These are phyloP conservation scores for Trichoderma brevicompactum DNA, from an alignment of 2,329 filamentous ascomycete species.

Conservation along the genomic window DNA sequence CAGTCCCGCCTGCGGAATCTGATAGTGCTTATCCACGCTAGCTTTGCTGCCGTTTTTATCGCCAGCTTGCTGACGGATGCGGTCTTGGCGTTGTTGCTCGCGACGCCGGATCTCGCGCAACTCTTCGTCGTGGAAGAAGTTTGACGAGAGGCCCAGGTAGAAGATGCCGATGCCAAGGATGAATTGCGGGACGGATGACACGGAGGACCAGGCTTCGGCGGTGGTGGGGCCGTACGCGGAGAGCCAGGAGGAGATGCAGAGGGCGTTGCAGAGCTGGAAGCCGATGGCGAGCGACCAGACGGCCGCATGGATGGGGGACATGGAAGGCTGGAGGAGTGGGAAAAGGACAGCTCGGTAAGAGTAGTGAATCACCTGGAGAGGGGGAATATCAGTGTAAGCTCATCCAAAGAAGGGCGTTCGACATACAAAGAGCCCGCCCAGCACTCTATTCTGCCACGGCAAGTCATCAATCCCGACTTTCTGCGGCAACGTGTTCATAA, in stretches of 20 bases:
- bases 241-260: constrained; percentile 78
- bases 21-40: constrained; percentile 74
- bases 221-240: constrained; percentile 76
- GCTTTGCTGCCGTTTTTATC: constrained; percentile 35
- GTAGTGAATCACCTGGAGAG: constrained; percentile 75
- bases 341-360: constrained; percentile 83
- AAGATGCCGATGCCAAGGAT: constrained; percentile 73
- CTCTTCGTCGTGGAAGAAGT: constrained; percentile 89
- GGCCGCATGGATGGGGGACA: constrained; percentile 81
- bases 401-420: neutral
- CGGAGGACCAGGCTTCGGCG: constrained; percentile 52
- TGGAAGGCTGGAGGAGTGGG: constrained; percentile 83
- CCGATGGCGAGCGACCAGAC: constrained; percentile 66
- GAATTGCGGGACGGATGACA: constrained; percentile 53
- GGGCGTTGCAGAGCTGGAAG: constrained; percentile 84
- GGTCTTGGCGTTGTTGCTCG: constrained; percentile 62
- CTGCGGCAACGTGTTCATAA: constrained; percentile 69
- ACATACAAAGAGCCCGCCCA: constrained; percentile 68
- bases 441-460: constrained; percentile 77
- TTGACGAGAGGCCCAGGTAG: constrained; percentile 73
- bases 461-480: constrained; percentile 62
- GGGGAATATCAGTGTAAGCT: constrained; percentile 25
- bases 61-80: constrained; percentile 41
- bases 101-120: constrained; percentile 82
- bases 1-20: constrained; percentile 80